A percentile compares a stretch with the other conserved stretches of the same genome.
These are phyloP conservation scores for Penicillium vulpinum DNA, from an alignment of 2,329 filamentous ascomycete species.

Conservation along the genomic window DNA sequence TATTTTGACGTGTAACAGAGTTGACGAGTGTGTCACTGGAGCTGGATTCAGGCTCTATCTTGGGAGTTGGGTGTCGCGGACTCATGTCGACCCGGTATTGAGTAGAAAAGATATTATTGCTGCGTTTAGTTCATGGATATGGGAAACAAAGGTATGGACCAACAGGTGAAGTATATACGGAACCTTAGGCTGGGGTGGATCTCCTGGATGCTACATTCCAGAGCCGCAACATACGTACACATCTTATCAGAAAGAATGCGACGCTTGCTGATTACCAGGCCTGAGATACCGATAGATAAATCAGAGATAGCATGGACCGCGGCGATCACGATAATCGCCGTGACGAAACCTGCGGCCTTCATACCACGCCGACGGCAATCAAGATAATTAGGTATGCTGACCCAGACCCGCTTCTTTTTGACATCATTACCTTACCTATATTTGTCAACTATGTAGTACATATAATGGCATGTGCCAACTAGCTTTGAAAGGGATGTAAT, in stretches of 20 bases:
- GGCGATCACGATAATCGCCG: no score
- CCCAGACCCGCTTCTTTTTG: neutral
- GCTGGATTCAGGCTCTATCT: conserved; percentile 7
- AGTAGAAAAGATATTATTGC: neutral
- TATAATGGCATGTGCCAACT: neutral
- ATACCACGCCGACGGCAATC: neutral
- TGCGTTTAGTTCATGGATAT: neutral
- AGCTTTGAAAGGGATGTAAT: neutral
- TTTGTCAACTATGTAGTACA: neutral
- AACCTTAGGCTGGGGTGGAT: no score
- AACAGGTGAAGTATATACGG: neutral
- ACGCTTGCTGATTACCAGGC: conserved; percentile 9
- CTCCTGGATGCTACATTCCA: conserved; percentile 15
- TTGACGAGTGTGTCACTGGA: neutral
- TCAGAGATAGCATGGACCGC: neutral
- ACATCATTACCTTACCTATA: neutral
- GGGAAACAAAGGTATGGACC: neutral
- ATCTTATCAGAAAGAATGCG: conserved; percentile 19
- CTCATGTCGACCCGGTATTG: neutral
- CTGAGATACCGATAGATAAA: neutral
- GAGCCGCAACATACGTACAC: conserved; percentile 13
- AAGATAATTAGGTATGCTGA: conserved; percentile 14
- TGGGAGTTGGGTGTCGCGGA: neutral
- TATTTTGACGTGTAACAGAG: neutral
- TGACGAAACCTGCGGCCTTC: neutral